These are phyloP conservation scores for Suillus fuscotomentosus DNA, from an alignment of 768 basidiomycete species.

Conservation along the genomic window DNA sequence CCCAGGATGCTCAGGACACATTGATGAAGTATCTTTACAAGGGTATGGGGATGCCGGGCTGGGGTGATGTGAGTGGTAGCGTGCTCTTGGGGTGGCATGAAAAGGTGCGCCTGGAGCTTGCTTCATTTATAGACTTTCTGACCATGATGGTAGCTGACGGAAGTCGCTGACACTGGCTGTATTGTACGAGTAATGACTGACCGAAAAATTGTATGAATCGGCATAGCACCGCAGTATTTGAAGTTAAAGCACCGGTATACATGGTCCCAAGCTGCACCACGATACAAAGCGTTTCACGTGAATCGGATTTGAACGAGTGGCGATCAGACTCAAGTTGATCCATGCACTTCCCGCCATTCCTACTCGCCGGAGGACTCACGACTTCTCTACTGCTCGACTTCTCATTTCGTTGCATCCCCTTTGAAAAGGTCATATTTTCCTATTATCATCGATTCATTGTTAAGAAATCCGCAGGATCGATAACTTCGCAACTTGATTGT, in stretches of 20 bases:
- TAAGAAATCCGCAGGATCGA: not conserved
- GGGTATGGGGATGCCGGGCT: conserved; percentile 74
- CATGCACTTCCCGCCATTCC: too few species aligned
- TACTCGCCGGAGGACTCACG: not conserved
- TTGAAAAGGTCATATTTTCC: not conserved
- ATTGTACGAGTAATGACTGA: conserved; percentile 88
- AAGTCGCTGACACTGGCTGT: conserved; percentile 90
- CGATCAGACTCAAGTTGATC: too few species aligned
- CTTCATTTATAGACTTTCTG: conserved; percentile 5
- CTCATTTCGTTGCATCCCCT: not conserved
- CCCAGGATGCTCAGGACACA: too few species aligned
- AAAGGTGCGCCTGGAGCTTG: conserved; percentile 58
- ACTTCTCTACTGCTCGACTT: not conserved
- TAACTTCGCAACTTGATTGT: not conserved
- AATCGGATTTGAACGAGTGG: too few species aligned
- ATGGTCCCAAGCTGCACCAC: too few species aligned
- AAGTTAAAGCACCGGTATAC: too few species aligned
- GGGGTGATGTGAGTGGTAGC: conserved; percentile 63
- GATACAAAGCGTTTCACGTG: too few species aligned
- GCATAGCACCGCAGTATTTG: not conserved
- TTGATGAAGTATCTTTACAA: conserved; percentile 37
- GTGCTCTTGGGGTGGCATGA: conserved; percentile 88
- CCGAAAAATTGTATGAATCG: conserved; percentile 50
- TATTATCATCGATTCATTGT: not conserved
- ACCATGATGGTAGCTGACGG: conserved; percentile 64